Evolutionary conservation across 768 basidiomycete species (phyloP).

Genomic region (Hypholoma sublateritium): DNA sequence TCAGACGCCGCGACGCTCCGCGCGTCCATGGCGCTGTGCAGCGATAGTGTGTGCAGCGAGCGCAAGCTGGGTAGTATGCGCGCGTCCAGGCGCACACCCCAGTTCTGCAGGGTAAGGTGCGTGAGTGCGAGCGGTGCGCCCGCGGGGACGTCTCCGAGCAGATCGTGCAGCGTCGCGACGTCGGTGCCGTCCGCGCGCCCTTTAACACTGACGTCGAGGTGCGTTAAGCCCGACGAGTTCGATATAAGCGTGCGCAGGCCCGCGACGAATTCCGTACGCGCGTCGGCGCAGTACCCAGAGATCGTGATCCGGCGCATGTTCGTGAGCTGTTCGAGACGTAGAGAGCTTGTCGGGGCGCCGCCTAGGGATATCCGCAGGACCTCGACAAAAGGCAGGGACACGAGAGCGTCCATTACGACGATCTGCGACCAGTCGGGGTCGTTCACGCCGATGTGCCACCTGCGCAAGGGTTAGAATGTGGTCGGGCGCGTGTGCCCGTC

Average conservation of each 20-base stretch:
- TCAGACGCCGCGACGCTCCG: not conserved
- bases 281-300: slow-evolving; percentile 14
- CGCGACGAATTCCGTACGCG: slow-evolving; percentile 13
- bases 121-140: slow-evolving; percentile 11
- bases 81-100: slow-evolving; percentile 16
- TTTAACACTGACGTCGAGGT: slow-evolving; percentile 15
- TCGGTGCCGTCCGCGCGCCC: slow-evolving; percentile 10
- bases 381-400: slow-evolving; percentile 13
- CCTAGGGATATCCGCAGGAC: slow-evolving; percentile 17
- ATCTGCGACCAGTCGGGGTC: slow-evolving; percentile 21
- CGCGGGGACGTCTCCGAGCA: slow-evolving; percentile 8
- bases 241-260: slow-evolving; percentile 18
- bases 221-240: slow-evolving; percentile 14
- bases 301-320: slow-evolving; percentile 17
- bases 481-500: not conserved
- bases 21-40: slow-evolving; percentile 14
- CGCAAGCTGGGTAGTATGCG: slow-evolving; percentile 11
- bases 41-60: slow-evolving; percentile 10
- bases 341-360: slow-evolving; percentile 12
- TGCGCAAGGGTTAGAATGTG: slow-evolving; percentile 1
- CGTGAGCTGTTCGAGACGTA: slow-evolving; percentile 17
- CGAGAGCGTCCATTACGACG: slow-evolving; percentile 21
- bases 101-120: slow-evolving; percentile 16
- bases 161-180: slow-evolving; percentile 16
- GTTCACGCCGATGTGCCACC: slow-evolving; percentile 20